A percentile compares a stretch with the other conserved stretches of the same genome.
Evolutionary conservation across 306 rosid genomes (phyloP).

Genomic region (Sechiopsis laciniata): DNA sequence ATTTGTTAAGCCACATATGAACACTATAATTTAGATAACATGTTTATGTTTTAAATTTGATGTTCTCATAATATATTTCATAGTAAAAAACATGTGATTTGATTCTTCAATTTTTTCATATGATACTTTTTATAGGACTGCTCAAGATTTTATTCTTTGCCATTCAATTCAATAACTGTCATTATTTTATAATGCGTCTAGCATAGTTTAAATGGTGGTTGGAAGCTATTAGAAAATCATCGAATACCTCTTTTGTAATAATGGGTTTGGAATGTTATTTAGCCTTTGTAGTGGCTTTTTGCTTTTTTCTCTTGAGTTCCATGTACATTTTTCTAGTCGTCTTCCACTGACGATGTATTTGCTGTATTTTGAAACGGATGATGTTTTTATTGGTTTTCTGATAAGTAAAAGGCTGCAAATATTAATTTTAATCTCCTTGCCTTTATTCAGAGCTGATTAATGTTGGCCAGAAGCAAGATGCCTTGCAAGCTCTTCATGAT

Average conservation of each 20-base stretch:
- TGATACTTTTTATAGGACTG: too few relatives aligned
- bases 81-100: neutral
- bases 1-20: neutral
- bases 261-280: neutral
- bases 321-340: neutral
- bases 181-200: neutral
- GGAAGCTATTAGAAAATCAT: too few relatives aligned
- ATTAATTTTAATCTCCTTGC: neutral
- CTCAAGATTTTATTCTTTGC: neutral
- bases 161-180: neutral
- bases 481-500: slow-evolving; percentile 80
- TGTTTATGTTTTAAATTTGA: neutral
- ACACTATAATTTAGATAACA: neutral
- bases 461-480: slow-evolving; percentile 97
- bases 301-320: neutral
- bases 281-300: neutral
- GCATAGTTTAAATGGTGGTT: neutral
- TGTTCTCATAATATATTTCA: neutral
- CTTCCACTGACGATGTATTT: neutral
- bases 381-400: neutral
- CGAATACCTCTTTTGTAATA: too few relatives aligned
- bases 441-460: slow-evolving; percentile 63
- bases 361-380: neutral
- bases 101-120: neutral
- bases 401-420: too few relatives aligned